A percentile compares a stretch with the other conserved stretches of the same genome.
Conservation (phyloP, 805 yeast genomes). For the Isabelozyma rhagii region DNA sequence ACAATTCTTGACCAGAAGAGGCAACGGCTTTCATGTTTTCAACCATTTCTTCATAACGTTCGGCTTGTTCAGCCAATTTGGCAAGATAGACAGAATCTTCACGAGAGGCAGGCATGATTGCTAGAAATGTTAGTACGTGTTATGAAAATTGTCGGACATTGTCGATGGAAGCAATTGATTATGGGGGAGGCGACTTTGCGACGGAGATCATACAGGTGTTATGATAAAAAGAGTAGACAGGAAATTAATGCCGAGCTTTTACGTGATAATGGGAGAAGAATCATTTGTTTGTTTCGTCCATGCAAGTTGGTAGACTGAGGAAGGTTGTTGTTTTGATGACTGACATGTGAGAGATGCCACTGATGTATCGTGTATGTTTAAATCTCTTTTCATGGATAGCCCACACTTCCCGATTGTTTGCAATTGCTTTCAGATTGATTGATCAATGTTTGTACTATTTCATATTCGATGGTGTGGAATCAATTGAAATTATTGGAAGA, state of each 20-base stretch:
- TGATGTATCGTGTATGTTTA: no score
- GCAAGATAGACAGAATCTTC: slow-evolving; percentile 98
- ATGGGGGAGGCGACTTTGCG: no score
- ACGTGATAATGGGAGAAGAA: no score
- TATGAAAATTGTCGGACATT: background rate
- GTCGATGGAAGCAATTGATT: background rate
- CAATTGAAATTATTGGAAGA: background rate
- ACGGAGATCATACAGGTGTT: no score
- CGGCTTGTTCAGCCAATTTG: slow-evolving; percentile 98
- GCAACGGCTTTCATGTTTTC: slow-evolving; percentile 98
- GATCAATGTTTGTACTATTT: background rate
- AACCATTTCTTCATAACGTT: slow-evolving; percentile 99
- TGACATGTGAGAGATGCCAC: no score
- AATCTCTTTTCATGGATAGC: no score
- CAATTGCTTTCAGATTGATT: background rate
- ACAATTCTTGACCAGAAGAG: slow-evolving; percentile 89
- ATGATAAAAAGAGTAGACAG: no score
- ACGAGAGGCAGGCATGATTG: slow-evolving; percentile 74
- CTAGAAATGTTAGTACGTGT: background rate
- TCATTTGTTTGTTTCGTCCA: no score
- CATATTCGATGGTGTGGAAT: background rate
- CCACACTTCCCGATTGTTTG: background rate
- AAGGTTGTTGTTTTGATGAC: no score
- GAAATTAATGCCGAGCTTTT: no score
- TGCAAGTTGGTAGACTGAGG: no score